These are phyloP conservation scores for Neocatenulostroma microsporum DNA, from an alignment of 2,329 filamentous ascomycete species.

Conservation along the genomic window DNA sequence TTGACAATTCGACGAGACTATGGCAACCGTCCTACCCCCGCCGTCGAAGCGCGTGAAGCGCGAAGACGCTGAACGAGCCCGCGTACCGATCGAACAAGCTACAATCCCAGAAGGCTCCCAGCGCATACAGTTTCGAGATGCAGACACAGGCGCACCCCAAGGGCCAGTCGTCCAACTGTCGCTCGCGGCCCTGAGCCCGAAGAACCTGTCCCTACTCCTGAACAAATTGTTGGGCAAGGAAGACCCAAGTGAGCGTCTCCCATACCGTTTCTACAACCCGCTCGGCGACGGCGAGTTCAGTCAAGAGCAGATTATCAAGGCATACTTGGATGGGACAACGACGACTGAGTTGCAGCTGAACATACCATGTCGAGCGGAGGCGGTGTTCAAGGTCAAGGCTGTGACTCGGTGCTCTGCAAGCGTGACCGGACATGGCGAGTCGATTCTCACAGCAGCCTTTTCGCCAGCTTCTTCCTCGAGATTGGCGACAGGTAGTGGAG, in stretches of 20 bases:
- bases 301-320: slow-evolving; percentile 31
- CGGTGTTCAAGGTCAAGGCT: slow-evolving; percentile 86
- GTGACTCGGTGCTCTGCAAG: slow-evolving; percentile 83
- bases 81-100: slow-evolving; percentile 67
- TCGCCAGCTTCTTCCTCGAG: slow-evolving; percentile 68
- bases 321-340: slow-evolving; percentile 39
- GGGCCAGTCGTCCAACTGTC: slow-evolving; percentile 67
- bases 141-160: slow-evolving; percentile 60
- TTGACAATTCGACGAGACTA: too few species aligned
- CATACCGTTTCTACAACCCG: slow-evolving; percentile 55
- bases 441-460: slow-evolving; percentile 80
- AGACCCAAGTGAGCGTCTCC: slow-evolving; percentile 55
- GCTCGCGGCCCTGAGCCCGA: slow-evolving; percentile 75
- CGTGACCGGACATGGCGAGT: slow-evolving; percentile 84
- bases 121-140: slow-evolving; percentile 74
- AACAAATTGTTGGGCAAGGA: slow-evolving; percentile 68
- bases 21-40: slow-evolving; percentile 77
- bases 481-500: slow-evolving; percentile 82
- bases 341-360: slow-evolving; percentile 54
- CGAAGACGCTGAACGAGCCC: slow-evolving; percentile 62
- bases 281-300: slow-evolving; percentile 37
- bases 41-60: slow-evolving; percentile 81
- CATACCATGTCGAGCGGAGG: slow-evolving; percentile 68
- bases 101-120: slow-evolving; percentile 59
- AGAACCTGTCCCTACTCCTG: slow-evolving; percentile 78